These are phyloP conservation scores for Paraurostyla sp. DNA, from an alignment of 73 alveolate genomes.

Conservation along the genomic window DNA sequence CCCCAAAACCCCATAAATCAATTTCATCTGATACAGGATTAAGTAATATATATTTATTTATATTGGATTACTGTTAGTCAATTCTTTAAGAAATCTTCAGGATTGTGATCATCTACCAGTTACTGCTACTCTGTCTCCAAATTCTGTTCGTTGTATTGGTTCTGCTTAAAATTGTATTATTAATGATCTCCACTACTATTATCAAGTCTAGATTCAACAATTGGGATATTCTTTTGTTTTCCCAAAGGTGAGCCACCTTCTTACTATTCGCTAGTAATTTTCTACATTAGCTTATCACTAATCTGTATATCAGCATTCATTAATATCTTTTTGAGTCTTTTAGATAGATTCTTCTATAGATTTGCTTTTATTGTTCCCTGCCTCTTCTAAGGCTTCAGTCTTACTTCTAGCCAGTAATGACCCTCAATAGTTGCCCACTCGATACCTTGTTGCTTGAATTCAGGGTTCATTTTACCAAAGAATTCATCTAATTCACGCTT, in stretches of 20 bases:
- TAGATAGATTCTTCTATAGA: background rate
- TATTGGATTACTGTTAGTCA: too few relatives aligned
- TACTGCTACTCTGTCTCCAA: background rate
- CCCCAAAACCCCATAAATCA: too few relatives aligned
- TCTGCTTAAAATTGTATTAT: background rate
- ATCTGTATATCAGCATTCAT: background rate
- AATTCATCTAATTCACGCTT: slow-evolving; percentile 47
- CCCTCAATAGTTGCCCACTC: slow-evolving; percentile 59
- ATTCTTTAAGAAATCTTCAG: too few relatives aligned
- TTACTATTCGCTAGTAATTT: background rate
- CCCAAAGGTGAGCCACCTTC: background rate
- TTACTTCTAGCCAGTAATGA: slow-evolving; percentile 55
- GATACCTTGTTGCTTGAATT: slow-evolving; percentile 2
- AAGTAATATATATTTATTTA: too few relatives aligned
- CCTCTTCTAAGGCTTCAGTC: background rate
- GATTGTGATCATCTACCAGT: background rate
- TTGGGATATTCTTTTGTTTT: background rate
- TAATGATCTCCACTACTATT: background rate
- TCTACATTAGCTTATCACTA: background rate
- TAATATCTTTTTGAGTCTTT: background rate
- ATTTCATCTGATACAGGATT: too few relatives aligned
- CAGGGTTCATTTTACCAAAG: slow-evolving; percentile 26
- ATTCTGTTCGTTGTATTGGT: background rate
- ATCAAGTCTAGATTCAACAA: background rate
- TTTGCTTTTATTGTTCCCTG: background rate